Evolutionary conservation across 148 eudicot genomes (phyloP).

Genomic region (Tetragonia tetragonoides): DNA sequence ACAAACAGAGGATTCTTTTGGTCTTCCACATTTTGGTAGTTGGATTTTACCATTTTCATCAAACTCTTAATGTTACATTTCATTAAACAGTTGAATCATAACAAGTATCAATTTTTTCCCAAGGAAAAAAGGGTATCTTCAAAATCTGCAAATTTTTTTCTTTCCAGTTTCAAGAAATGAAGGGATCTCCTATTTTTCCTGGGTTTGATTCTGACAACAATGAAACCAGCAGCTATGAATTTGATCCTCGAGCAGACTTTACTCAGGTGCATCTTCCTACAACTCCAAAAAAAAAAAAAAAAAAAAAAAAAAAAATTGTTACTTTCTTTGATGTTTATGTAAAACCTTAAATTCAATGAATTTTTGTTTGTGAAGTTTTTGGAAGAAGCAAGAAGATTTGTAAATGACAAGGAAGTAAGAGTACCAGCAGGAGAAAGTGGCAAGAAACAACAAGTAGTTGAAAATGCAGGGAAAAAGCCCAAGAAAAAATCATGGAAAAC

Average conservation of each 20-base stretch:
- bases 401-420: background rate
- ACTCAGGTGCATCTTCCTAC: constrained; percentile 13
- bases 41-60: constrained; percentile 1
- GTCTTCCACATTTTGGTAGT: constrained; percentile 9
- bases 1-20: constrained; percentile 10
- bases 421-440: background rate
- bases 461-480: constrained; percentile 2
- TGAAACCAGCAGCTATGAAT: constrained; percentile 6
- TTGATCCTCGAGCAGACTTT: constrained; percentile 21
- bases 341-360: background rate
- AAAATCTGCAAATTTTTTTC: background rate
- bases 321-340: background rate
- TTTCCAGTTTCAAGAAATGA: constrained; percentile 10
- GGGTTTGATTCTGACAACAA: constrained; percentile 13
- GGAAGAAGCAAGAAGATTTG: constrained; percentile 30
- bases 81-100: background rate
- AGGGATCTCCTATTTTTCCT: constrained; percentile 23
- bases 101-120: background rate
- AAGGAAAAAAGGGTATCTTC: background rate
- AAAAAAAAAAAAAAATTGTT: no score
- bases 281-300: no score
- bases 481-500: constrained; percentile 31
- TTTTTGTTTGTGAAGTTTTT: constrained; percentile 18
- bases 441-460: background rate
- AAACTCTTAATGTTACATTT: no score